phyloP scores from a whole-genome alignment of 305 asterid genomes.

The Fraxinus floribunda region DNA sequence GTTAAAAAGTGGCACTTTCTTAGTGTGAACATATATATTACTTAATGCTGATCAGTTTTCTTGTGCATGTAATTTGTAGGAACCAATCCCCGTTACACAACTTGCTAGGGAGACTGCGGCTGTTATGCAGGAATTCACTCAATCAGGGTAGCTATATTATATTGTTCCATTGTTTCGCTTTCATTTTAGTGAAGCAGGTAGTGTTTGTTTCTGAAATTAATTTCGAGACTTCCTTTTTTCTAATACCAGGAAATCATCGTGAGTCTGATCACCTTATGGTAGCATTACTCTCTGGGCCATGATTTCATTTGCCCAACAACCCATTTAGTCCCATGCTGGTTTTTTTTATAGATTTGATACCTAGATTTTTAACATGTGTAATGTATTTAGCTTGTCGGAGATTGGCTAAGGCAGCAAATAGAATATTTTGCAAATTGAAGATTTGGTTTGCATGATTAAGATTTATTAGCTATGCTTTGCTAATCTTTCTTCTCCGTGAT shows the following conservation, averaged over 20 bases:
- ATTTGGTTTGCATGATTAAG: not conserved
- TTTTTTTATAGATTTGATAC: not conserved
- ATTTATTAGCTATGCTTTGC: not conserved
- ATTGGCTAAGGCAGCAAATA: not conserved
- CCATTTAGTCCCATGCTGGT: not conserved
- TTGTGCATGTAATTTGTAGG: slow-evolving; percentile 41
- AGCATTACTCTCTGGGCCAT: not conserved
- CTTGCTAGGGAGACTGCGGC: slow-evolving; percentile 96
- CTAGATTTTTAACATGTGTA: not conserved
- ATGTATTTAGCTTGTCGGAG: not conserved
- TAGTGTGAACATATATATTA: not conserved
- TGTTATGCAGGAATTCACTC: slow-evolving; percentile 98
- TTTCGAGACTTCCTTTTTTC: not conserved
- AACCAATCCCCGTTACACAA: slow-evolving; percentile 91
- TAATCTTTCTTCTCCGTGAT: not conserved
- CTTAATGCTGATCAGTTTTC: slow-evolving; percentile 23
- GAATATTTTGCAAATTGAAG: not conserved
- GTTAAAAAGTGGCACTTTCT: not conserved
- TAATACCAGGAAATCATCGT: not conserved
- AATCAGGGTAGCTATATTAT: slow-evolving; percentile 67
- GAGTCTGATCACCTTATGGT: not conserved
- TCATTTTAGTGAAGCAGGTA: not conserved
- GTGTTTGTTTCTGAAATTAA: not conserved
- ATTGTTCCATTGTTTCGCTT: slow-evolving; percentile 7
- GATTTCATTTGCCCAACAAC: not conserved